Evolutionary conservation across 495 filamentous ascomycete genomes (phyloP), one percentile per base, ranked within the genome.

Genomic region (Penicilliopsis zonata): DNA sequence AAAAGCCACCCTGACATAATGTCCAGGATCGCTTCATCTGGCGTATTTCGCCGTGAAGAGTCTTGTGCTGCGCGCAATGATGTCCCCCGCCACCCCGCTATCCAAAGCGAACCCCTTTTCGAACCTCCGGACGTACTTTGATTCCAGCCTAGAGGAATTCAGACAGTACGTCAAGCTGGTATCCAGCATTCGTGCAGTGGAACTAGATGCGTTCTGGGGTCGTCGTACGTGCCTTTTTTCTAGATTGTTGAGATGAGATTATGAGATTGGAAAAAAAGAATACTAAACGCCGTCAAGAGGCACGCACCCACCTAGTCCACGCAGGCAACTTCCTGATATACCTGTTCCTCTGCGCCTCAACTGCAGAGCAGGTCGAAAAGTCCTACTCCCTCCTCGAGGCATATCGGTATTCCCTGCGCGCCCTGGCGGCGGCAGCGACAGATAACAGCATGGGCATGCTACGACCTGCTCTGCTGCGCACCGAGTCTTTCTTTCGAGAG

Each of bases 271-370:
- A 5, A 8, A 28, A 13, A 13, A 28, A 8, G 5, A 5, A 13
- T n/a, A 5, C 14, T 28, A 13, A 28, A 13, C 26, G 7, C 26
- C 5, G 7, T n/a, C 4, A 19, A 47, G 41, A 48, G 22, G 34
- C 37, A 14, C 25, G 41, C 13, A 44, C 34, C 1, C 33, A 48
- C 26, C 28, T 48, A 13, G 42, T 43, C 2, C 34, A 40, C 5
- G 28, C 30, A 7, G 37, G 41, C 13, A 48, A 44, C 25, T 43
- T 44, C 22, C 30, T 48, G 13, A 44, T 48, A 28, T 48, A 48
- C 18, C 41, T 44, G 8, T 48, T 48, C 27, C 31, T 48, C 21
- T 37, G 38, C 15, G 41, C 41, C 9, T 41, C 41, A 4, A 48
- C 41, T 1, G 34, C 38, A 13, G 16, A 14, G 8, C 41, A 44